These are phyloP conservation scores for Eimeria brunetti DNA, from an alignment of 169 alveolate species.

Conservation along the genomic window DNA sequence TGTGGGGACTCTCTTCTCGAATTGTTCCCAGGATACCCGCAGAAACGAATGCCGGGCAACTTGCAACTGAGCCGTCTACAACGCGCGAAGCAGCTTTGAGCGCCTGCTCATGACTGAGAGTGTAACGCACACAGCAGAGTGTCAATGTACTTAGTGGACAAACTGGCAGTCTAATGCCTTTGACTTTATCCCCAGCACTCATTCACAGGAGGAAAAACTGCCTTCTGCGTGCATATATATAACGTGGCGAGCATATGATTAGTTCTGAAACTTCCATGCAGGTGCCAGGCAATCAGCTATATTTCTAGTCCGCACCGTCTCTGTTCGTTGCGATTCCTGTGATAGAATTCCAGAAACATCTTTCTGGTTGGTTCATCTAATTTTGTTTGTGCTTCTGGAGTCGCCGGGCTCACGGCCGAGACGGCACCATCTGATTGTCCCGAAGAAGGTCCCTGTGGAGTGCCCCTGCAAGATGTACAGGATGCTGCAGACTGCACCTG, in stretches of 20 bases:
- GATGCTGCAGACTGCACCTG: neutral
- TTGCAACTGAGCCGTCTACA: neutral
- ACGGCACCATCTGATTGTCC: neutral
- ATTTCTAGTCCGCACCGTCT: slow-evolving; percentile 22
- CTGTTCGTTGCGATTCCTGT: slow-evolving; percentile 31
- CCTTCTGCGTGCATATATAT: neutral
- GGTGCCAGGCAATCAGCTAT: neutral
- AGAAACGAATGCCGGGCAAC: neutral
- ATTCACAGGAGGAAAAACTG: neutral
- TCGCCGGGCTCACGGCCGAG: neutral
- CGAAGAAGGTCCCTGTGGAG: neutral
- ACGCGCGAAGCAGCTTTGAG: neutral
- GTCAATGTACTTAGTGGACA: neutral
- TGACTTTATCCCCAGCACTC: neutral
- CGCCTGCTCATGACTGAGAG: slow-evolving; percentile 18
- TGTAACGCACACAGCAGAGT: slow-evolving; percentile 13
- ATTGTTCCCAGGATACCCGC: neutral
- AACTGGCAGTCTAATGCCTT: neutral
- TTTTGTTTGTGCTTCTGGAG: neutral
- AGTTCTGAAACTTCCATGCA: neutral
- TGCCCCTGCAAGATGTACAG: slow-evolving; percentile 2
- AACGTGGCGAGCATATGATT: neutral
- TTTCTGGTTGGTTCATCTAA: slow-evolving; percentile 22
- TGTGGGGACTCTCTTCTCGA: neutral
- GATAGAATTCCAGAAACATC: slow-evolving; percentile 18